phyloP scores from a whole-genome alignment of 495 filamentous ascomycete species.

The Daldinia loculata region DNA sequence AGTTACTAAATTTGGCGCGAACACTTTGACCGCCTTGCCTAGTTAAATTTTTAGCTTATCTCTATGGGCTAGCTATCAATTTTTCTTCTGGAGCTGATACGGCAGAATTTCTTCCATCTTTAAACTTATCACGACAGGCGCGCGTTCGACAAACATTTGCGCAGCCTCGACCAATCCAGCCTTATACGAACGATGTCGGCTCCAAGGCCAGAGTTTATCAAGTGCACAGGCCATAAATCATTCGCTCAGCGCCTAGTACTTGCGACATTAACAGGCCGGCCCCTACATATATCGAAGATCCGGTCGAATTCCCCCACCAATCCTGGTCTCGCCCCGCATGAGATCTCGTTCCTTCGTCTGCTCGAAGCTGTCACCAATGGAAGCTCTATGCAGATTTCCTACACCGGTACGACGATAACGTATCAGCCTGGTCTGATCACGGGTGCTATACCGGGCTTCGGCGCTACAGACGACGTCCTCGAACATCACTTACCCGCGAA shows the following conservation, averaged over 20 bases:
- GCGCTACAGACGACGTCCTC: conserved; percentile 71
- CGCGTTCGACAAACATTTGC: conserved; percentile 13
- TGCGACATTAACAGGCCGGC: conserved; percentile 86
- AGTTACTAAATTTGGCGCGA: conserved; percentile 28
- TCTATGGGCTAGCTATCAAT: conserved; percentile 2
- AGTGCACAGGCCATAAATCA: conserved; percentile 82
- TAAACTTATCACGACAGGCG: conserved; percentile 7
- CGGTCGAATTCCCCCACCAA: conserved; percentile 81
- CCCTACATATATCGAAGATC: conserved; percentile 92
- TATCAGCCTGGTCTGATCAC: conserved; percentile 93
- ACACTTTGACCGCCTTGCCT: conserved; percentile 34
- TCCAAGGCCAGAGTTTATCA: conserved; percentile 58
- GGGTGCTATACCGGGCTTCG: conserved; percentile 72
- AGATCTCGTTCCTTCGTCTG: conserved; percentile 94
- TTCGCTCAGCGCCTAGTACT: conserved; percentile 88
- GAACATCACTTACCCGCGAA: conserved; percentile 77
- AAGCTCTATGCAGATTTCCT: conserved; percentile 89
- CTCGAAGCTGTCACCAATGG: conserved; percentile 97
- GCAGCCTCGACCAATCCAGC: conserved; percentile 5
- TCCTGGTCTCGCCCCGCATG: conserved; percentile 88
- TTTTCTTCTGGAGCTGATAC: conserved; percentile 21
- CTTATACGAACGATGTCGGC: conserved; percentile 49
- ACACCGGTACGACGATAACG: conserved; percentile 89
- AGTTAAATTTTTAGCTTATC: conserved; percentile 14
- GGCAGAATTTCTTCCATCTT: conserved; percentile 39